These are phyloP conservation scores for Aquilaria agallochum DNA, from an alignment of 441 rosid species.

Conservation along the genomic window DNA sequence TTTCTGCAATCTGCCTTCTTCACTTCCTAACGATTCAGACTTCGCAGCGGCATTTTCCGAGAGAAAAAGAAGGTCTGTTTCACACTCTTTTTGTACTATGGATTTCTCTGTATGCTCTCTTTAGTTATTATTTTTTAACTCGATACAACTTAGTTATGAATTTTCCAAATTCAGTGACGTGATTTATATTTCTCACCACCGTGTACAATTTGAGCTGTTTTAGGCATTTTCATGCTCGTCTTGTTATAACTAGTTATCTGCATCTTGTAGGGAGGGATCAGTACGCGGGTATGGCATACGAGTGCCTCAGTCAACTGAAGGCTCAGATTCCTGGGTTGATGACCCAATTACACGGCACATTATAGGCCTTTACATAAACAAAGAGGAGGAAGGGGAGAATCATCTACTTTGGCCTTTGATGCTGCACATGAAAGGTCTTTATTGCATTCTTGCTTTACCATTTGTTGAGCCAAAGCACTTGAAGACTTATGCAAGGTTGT, in stretches of 20 bases:
- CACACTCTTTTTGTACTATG: neutral
- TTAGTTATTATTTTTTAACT: neutral
- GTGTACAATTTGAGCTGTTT: constrained; percentile 3
- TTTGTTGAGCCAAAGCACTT: constrained; percentile 72
- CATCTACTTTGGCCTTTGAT: constrained; percentile 74
- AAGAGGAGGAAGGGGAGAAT: constrained; percentile 40
- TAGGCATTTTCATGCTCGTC: neutral
- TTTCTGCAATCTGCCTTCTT: constrained; percentile 17
- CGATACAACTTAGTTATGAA: neutral
- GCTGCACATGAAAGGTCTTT: constrained; percentile 63
- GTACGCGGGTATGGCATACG: constrained; percentile 75
- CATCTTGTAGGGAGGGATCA: constrained; percentile 72
- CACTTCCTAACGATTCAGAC: constrained; percentile 70
- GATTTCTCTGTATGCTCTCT: neutral
- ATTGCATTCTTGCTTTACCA: constrained; percentile 64
- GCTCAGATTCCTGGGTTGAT: constrained; percentile 95
- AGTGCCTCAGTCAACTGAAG: constrained; percentile 56
- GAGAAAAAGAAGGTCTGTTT: constrained; percentile 51
- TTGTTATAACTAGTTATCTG: constrained; percentile 8
- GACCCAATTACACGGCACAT: constrained; percentile 92
- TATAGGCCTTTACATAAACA: constrained; percentile 49
- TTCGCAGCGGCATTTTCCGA: constrained; percentile 58
- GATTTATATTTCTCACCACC: neutral
- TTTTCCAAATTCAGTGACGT: neutral
- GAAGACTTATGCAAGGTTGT: constrained; percentile 45